A percentile compares a stretch with the other conserved stretches of the same genome.
phyloP scores from a whole-genome alignment of 169 alveolate genomes.

The Eimeria tenella region DNA sequence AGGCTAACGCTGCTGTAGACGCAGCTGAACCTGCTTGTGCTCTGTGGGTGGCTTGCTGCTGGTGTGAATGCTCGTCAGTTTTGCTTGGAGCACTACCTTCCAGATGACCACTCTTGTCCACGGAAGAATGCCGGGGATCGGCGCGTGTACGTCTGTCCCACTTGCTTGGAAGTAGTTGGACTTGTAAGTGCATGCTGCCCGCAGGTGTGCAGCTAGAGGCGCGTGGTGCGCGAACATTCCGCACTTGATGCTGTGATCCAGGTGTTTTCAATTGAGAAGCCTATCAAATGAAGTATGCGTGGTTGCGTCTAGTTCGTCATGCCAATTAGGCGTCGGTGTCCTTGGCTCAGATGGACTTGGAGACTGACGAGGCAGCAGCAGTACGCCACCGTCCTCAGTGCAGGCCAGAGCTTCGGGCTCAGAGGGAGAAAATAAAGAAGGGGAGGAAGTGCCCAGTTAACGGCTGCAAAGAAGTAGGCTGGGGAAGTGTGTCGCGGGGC shows the following conservation, averaged over 20 bases:
- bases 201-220: too few species aligned
- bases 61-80: conserved; percentile 6
- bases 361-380: conserved; percentile 57
- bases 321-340: not conserved
- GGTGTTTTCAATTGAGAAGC: conserved; percentile 32
- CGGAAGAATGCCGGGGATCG: conserved; percentile 52
- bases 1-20: too few species aligned
- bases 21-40: too few species aligned
- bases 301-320: conserved; percentile 40
- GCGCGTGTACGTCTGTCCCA: conserved; percentile 73
- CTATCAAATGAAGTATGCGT: conserved; percentile 15
- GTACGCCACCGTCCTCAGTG: conserved; percentile 68
- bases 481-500: not conserved
- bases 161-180: conserved; percentile 50
- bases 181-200: conserved; percentile 39
- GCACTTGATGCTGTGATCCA: conserved; percentile 63
- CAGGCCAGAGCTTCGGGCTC: conserved; percentile 65
- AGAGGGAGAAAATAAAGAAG: conserved; percentile 27
- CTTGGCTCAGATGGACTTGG: conserved; percentile 23
- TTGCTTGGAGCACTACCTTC: conserved; percentile 69
- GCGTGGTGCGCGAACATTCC: not conserved
- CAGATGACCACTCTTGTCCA: conserved; percentile 73
- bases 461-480: conserved; percentile 74
- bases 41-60: not conserved
- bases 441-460: conserved; percentile 72